Percentiles rank a stretch among this genome's conserved stretches.
Evolutionary conservation across 2,329 filamentous ascomycete genomes (phyloP).

Genomic region (Stachybotrys elegans): DNA sequence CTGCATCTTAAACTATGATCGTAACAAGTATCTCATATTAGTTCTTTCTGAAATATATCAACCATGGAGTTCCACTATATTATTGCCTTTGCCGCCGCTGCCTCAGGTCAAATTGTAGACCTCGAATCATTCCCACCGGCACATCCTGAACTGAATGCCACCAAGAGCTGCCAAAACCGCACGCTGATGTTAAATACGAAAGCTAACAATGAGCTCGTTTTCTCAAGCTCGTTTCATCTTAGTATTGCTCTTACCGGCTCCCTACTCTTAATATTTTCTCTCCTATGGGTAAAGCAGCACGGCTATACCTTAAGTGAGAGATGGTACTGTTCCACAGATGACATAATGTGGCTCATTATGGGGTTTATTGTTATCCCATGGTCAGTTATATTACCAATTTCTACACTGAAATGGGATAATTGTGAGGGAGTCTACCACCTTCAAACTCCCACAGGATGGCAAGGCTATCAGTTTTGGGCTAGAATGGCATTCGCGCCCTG

Average conservation of each 20-base stretch:
- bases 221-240: background rate
- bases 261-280: background rate
- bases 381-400: background rate
- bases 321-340: background rate
- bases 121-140: background rate
- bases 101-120: background rate
- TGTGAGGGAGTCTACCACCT: background rate
- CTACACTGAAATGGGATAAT: background rate
- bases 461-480: background rate
- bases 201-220: background rate
- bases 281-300: background rate
- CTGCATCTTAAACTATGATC: background rate
- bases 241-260: background rate
- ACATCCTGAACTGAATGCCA: background rate
- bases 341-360: background rate
- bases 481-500: slow-evolving; percentile 1
- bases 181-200: background rate
- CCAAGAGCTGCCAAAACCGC: background rate
- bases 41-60: background rate
- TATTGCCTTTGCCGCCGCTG: background rate
- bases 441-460: background rate
- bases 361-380: background rate
- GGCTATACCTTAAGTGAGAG: background rate
- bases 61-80: background rate
- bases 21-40: background rate